Conservation (phyloP, 2,329 filamentous ascomycete species). For the Dothistroma septosporum region DNA sequence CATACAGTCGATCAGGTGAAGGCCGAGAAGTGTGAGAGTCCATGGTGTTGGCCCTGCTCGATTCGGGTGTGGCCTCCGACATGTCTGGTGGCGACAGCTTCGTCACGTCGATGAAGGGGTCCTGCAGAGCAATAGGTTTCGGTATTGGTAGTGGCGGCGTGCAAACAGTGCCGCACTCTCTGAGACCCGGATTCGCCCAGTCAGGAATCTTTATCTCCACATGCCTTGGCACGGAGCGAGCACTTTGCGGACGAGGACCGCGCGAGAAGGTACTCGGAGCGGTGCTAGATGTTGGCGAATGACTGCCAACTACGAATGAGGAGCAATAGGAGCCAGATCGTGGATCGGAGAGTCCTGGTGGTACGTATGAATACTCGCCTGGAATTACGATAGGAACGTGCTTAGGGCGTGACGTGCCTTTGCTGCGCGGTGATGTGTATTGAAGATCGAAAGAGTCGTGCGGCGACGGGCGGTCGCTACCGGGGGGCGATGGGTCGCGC, state of each 20-base stretch:
- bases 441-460: conserved; percentile 23
- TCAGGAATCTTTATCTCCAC: conserved; percentile 48
- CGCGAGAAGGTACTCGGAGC: conserved; percentile 3
- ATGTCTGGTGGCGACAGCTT: conserved; percentile 37
- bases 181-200: conserved; percentile 41
- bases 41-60: conserved; percentile 45
- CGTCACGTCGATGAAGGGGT: conserved; percentile 25
- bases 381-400: conserved; percentile 45
- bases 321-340: conserved; percentile 14
- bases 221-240: conserved; percentile 38
- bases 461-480: conserved; percentile 15
- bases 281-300: conserved; percentile 13
- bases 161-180: not conserved
- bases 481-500: conserved; percentile 12
- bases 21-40: conserved; percentile 45
- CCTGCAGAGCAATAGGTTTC: conserved; percentile 3
- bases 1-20: conserved; percentile 41
- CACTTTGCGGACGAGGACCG: conserved; percentile 14
- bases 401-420: conserved; percentile 32
- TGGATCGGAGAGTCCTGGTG: conserved; percentile 13
- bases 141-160: not conserved
- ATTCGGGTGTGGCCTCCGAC: conserved; percentile 41
- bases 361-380: conserved; percentile 32
- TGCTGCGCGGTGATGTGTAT: conserved; percentile 8
- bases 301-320: conserved; percentile 12